These are phyloP conservation scores for Neurospora crassa DNA, from an alignment of 2,329 filamentous ascomycete genomes.

Conservation along the genomic window DNA sequence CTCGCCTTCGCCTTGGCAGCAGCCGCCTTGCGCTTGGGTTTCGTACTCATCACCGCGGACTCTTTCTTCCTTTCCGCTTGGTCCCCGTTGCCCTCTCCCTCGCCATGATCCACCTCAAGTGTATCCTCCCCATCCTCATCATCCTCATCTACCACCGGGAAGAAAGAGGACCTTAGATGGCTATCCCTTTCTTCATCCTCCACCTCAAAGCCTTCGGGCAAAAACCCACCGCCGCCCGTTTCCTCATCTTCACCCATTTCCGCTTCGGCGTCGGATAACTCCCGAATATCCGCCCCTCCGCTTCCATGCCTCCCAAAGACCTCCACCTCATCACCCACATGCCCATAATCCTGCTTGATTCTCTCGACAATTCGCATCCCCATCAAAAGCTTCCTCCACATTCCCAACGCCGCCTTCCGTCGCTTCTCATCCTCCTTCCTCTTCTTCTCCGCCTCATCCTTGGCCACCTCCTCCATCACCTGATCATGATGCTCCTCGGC, in stretches of 20 bases:
- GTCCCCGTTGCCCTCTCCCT: background rate
- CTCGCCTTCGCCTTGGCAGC: slow-evolving; percentile 5
- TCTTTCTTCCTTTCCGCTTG: background rate
- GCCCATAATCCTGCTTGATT: slow-evolving; percentile 67
- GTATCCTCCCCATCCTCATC: slow-evolving; percentile 28
- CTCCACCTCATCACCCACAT: slow-evolving; percentile 42
- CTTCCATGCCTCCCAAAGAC: slow-evolving; percentile 43
- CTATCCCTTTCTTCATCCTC: slow-evolving; percentile 25
- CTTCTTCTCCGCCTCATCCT: slow-evolving; percentile 63
- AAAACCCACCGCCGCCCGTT: slow-evolving; percentile 52
- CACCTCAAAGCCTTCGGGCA: slow-evolving; percentile 47
- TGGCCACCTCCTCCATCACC: slow-evolving; percentile 69
- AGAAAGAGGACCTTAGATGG: slow-evolving; percentile 35
- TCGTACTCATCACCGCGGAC: slow-evolving; percentile 10
- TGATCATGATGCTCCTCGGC: slow-evolving; percentile 67
- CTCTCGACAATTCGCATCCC: slow-evolving; percentile 74
- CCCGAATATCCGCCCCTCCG: slow-evolving; percentile 13
- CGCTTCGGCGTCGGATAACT: slow-evolving; percentile 8
- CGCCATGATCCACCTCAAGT: slow-evolving; percentile 24
- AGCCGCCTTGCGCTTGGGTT: slow-evolving; percentile 10
- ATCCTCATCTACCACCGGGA: slow-evolving; percentile 34
- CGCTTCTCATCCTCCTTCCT: slow-evolving; percentile 79
- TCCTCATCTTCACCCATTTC: slow-evolving; percentile 28
- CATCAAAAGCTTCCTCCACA: slow-evolving; percentile 83
- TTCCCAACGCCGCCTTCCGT: slow-evolving; percentile 59